These are phyloP conservation scores for Castanospermum australe DNA, from an alignment of 306 rosid genomes.

Conservation along the genomic window DNA sequence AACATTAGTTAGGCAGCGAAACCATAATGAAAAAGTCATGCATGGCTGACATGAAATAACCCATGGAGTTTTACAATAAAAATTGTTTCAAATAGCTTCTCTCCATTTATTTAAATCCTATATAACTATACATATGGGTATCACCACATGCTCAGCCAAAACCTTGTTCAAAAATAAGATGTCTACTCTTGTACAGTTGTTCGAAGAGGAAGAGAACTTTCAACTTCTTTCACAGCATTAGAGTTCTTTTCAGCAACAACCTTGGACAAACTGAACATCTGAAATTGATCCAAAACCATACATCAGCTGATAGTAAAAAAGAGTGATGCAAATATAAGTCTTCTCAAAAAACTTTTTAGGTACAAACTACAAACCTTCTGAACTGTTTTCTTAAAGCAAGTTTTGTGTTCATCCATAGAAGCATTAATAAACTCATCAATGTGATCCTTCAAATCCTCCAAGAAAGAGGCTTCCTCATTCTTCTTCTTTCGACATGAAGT, in stretches of 20 bases:
- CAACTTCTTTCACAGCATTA: slow-evolving; percentile 46
- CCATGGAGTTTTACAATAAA: not conserved
- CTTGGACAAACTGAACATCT: slow-evolving; percentile 72
- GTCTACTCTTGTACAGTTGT: slow-evolving; percentile 44
- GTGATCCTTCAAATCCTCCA: slow-evolving; percentile 70
- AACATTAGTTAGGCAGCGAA: not conserved
- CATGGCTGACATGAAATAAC: too few species aligned
- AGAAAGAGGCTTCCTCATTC: slow-evolving; percentile 50
- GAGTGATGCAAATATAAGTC: not conserved
- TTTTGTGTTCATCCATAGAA: slow-evolving; percentile 73
- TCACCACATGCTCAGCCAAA: not conserved
- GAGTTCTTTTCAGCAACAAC: slow-evolving; percentile 52
- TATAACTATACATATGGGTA: too few species aligned
- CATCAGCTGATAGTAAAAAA: not conserved
- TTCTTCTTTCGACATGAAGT: slow-evolving; percentile 63
- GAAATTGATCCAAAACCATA: slow-evolving; percentile 1
- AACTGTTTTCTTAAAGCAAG: slow-evolving; percentile 60
- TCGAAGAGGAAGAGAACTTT: slow-evolving; percentile 54
- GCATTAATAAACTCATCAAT: slow-evolving; percentile 63
- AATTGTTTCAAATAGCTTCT: not conserved
- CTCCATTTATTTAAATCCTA: not conserved
- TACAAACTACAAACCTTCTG: slow-evolving; percentile 48
- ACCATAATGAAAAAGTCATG: not conserved
- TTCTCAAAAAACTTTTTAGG: not conserved
- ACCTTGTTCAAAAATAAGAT: not conserved